Percentiles rank a stretch among this genome's conserved stretches.
phyloP scores from a whole-genome alignment of 441 rosid genomes.

The Syzygium malaccense region DNA sequence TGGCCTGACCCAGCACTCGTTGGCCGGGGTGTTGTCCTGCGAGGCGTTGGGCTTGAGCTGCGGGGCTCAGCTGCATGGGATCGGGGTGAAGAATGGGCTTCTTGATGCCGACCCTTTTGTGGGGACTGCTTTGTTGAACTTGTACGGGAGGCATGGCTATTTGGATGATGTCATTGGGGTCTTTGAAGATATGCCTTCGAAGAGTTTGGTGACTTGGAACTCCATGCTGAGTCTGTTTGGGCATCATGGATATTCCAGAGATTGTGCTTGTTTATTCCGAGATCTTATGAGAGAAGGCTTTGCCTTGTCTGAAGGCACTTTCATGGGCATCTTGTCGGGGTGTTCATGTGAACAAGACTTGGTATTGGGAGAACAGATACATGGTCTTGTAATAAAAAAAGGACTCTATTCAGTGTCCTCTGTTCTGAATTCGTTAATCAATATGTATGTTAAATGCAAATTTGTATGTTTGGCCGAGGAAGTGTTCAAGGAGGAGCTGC shows the following conservation, averaged over 20 bases:
- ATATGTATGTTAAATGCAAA: slow-evolving; percentile 50
- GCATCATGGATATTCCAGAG: slow-evolving; percentile 31
- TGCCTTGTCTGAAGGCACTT: slow-evolving; percentile 45
- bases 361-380: slow-evolving; percentile 44
- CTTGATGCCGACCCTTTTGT: slow-evolving; percentile 51
- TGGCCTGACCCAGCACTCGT: slow-evolving; percentile 40
- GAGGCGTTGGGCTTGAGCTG: slow-evolving; percentile 21
- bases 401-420: slow-evolving; percentile 31
- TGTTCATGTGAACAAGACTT: slow-evolving; percentile 32
- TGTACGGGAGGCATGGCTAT: slow-evolving; percentile 51
- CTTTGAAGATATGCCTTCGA: slow-evolving; percentile 58
- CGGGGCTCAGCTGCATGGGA: slow-evolving; percentile 57
- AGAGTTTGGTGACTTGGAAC: slow-evolving; percentile 72
- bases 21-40: slow-evolving; percentile 54
- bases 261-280: slow-evolving; percentile 36
- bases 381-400: slow-evolving; percentile 42
- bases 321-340: slow-evolving; percentile 52
- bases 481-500: slow-evolving; percentile 30
- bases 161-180: slow-evolving; percentile 36
- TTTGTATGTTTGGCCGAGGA: slow-evolving; percentile 30
- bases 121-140: slow-evolving; percentile 57
- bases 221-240: slow-evolving; percentile 57
- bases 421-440: slow-evolving; percentile 52
- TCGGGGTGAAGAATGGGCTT: slow-evolving; percentile 54
- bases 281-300: slow-evolving; percentile 30